phyloP scores from a whole-genome alignment of 345 rosid species.

The Noccaea caerulescens region DNA sequence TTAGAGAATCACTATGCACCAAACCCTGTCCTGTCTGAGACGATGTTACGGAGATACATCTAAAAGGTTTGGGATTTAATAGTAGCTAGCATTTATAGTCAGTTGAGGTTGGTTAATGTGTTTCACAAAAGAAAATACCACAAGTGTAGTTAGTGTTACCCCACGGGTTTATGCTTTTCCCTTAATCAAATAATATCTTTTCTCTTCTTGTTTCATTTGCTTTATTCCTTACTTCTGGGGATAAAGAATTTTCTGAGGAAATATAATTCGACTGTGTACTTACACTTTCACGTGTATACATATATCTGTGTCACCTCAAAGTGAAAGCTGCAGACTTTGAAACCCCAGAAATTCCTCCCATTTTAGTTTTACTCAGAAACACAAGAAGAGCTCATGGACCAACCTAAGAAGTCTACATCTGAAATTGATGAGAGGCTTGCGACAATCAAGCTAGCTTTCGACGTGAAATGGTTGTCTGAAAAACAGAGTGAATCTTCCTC shows the following conservation, averaged over 20 bases:
- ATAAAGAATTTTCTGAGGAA: conserved; percentile 12
- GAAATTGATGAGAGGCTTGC: not conserved
- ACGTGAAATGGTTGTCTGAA: not conserved
- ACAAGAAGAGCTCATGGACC: conserved; percentile 20
- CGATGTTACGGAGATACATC: not conserved
- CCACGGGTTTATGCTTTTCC: conserved; percentile 34
- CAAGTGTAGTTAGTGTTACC: conserved; percentile 29
- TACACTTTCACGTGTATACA: conserved; percentile 13
- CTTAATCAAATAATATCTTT: conserved; percentile 24
- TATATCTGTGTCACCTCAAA: conserved; percentile 7
- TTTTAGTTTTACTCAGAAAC: conserved; percentile 8
- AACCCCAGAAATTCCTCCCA: not conserved
- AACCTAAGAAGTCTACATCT: not conserved
- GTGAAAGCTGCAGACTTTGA: conserved; percentile 23
- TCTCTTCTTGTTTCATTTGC: not conserved
- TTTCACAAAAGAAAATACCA: conserved; percentile 17
- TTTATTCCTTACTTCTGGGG: conserved; percentile 37
- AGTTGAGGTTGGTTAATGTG: conserved; percentile 13
- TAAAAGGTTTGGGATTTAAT: not conserved
- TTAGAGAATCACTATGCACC: not conserved
- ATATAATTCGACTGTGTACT: conserved; percentile 4
- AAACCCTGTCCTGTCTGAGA: conserved; percentile 1
- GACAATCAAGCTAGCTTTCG: not conserved
- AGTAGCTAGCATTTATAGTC: not conserved
- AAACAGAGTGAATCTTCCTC: conserved; percentile 25